Base-by-base conservation (phyloP, 306 rosid species). In the Glycine latifolia region DNA sequence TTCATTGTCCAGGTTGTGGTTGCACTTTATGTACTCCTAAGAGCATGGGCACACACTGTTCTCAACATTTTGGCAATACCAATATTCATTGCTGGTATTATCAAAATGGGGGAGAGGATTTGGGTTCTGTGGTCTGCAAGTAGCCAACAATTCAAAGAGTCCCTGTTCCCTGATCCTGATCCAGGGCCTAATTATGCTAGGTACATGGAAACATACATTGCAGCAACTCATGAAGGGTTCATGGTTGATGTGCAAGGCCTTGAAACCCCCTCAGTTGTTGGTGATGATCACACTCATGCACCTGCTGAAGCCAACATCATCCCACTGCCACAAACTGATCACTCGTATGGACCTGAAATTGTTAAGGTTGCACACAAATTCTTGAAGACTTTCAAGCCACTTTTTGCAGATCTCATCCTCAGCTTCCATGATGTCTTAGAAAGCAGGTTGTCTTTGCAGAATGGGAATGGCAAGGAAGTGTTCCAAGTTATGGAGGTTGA, bases 401-500 rank as follows among this genome's bases (percentile, higher is more conserved):
- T 89, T 0, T 89, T 83, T 63, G 89, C 89, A 20, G 92, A 87
- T 76, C 89, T 89, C 58, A 81, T 85, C 68, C 81, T 87, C 2
- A 85, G 76, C 62, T 37, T 75, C 48, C 79, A 78, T 17, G 89
- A 87, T 61, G 59, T 78, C 2, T 3, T 63, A 3, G 67, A 81
- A 44, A 75, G 80, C 74, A 74, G 35, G 35, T 48, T 55, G 12
- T 87, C 73, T 39, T 81, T 87, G 8, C 58, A 59, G 11, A 75
- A 16, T n/a, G 77, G 54, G 11, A 47, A 65, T 3, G 69, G 56
- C 15, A 12, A 52, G 2, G 31, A 54, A 20, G 88, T 79, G 65
- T 89, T 89, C 69, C 39, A 69, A n/a, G 86, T 90, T 15, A 81
- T 90, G 11, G 90, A 88, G 67, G 8, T 88, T 8, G 93, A 90